Evolutionary conservation across 306 rosid species (phyloP), one percentile per base, ranked within the genome.

Genomic region (Dicorynia guianensis): DNA sequence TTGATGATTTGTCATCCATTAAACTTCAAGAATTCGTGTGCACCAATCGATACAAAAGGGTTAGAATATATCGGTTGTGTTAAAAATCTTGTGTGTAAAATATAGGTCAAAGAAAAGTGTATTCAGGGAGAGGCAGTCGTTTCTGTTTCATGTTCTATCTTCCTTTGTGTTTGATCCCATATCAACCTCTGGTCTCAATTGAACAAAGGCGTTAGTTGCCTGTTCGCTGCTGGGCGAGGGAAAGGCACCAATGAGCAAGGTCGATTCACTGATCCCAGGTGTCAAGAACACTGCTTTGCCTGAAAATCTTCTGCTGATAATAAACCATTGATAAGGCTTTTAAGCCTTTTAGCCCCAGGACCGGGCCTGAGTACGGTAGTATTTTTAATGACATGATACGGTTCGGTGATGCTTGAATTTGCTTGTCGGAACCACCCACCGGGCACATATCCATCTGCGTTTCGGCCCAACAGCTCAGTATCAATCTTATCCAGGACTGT

Each of bases 401-500:
- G 9, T 14, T 52, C 54, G 14, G 74, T 78, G 67, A 11, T 47
- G 81, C 78, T 85, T 30, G 76, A 63, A 65, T 78, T 78, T 13
- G 70, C 72, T 42, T 35, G 64, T 42, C 13, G 57, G 74, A 78
- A 71, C 88, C 88, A 85, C 46, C 4, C 69, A 11, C 86, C 88
- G 71, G 88, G 86, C 6, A 85, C 86, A 75, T 68, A 81, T 25
- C 83, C 84, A 7, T 69, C 57, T 0, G 17, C 81, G 38, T 81
- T 85, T 54, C 76, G 81, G 38, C 83, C 83, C 74, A 85, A 43
- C 14, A 85, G 83, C 65, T 85, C 86, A 17, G 76, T 17, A 58
- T 85, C 88, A 59, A 85, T 78, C 74, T 85, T 81, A 61, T 85
- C 86, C 60, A 85, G 70, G 49, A 85, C 76, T 8, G 81, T 47